Conservation (phyloP, 768 basidiomycete species). For the Macrolepiota dolichaula region DNA sequence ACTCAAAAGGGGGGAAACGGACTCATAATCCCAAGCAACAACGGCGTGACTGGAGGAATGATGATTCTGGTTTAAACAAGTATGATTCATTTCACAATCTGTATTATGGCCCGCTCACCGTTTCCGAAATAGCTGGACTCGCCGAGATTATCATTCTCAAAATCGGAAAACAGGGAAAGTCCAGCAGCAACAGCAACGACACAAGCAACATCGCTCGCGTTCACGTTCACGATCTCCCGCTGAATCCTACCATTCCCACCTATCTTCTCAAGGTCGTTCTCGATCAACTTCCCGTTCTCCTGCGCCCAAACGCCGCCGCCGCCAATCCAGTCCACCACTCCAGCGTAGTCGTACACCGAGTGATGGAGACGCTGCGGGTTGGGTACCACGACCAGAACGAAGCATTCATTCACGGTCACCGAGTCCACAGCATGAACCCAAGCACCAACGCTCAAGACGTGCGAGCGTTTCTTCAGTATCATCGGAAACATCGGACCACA, state of each 20-base stretch:
- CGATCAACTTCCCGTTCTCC: constrained; percentile 61
- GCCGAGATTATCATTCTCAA: constrained; percentile 45
- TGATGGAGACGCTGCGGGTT: constrained; percentile 38
- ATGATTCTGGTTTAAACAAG: constrained; percentile 77
- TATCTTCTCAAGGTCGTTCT: constrained; percentile 64
- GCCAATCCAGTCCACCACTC: constrained; percentile 46
- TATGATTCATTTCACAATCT: constrained; percentile 30
- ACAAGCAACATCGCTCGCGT: constrained; percentile 50
- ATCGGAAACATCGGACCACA: constrained; percentile 43
- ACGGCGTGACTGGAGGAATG: constrained; percentile 49
- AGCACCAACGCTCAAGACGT: constrained; percentile 31
- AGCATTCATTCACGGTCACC: constrained; percentile 36
- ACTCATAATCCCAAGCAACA: constrained; percentile 32
- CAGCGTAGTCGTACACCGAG: constrained; percentile 45
- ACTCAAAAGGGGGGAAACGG: constrained; percentile 35
- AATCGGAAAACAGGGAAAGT: constrained; percentile 32
- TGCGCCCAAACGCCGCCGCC: constrained; percentile 49
- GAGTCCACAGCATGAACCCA: constrained; percentile 37
- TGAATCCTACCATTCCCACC: constrained; percentile 62
- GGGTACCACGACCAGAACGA: constrained; percentile 23
- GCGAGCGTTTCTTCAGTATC: constrained; percentile 54
- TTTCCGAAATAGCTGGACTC: constrained; percentile 54
- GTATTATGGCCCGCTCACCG: constrained; percentile 5
- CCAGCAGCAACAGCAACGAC: constrained; percentile 42
- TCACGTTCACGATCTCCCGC: constrained; percentile 63